These are phyloP conservation scores for Vigna unguiculata DNA, from an alignment of 306 rosid species.

Conservation along the genomic window DNA sequence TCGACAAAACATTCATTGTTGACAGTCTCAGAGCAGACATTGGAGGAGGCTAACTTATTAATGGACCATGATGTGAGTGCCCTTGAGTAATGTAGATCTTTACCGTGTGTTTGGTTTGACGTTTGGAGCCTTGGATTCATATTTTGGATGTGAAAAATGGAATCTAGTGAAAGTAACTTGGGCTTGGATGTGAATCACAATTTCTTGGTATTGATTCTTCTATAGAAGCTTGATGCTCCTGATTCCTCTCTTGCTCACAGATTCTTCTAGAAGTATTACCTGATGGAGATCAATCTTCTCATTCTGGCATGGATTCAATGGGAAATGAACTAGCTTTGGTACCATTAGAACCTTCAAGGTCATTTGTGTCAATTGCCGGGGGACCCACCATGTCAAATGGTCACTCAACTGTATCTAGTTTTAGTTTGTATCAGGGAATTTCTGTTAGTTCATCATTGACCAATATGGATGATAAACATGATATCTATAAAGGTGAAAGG, in stretches of 20 bases:
- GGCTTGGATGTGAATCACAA: neutral
- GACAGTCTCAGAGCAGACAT: conserved; percentile 61
- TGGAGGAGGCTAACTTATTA: conserved; percentile 77
- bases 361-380: conserved; percentile 87
- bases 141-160: neutral
- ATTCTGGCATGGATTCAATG: conserved; percentile 65
- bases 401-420: conserved; percentile 69
- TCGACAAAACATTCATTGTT: conserved; percentile 52
- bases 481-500: conserved; percentile 63
- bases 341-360: conserved; percentile 89
- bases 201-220: conserved; percentile 38
- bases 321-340: conserved; percentile 94
- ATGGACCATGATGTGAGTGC: conserved; percentile 95
- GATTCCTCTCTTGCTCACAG: conserved; percentile 61
- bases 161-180: no score
- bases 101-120: no score
- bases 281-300: conserved; percentile 52
- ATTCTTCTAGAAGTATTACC: conserved; percentile 77
- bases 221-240: conserved; percentile 41
- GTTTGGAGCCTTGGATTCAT: neutral
- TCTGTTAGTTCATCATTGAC: conserved; percentile 62
- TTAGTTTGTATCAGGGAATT: conserved; percentile 64
- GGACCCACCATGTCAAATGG: conserved; percentile 92
- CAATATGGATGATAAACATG: conserved; percentile 69
- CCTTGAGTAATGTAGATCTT: conserved; percentile 25